Percentiles rank a stretch among this genome's conserved stretches.
Conservation (phyloP, 768 basidiomycete genomes). For the Russula dissimulans region DNA sequence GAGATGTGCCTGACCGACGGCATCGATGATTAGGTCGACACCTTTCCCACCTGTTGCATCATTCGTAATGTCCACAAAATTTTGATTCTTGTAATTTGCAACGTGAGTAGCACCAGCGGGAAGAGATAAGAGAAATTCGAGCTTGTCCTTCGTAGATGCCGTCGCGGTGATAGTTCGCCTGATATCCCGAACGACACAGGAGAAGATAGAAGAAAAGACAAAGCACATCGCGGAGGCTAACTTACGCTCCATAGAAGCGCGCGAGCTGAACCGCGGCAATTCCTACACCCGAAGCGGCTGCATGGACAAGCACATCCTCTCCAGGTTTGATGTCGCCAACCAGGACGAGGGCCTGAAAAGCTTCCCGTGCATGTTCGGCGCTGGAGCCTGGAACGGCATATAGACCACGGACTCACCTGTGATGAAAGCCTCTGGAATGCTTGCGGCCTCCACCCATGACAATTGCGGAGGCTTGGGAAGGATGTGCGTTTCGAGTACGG, state of each 20-base stretch:
- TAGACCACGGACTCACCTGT: constrained; percentile 45
- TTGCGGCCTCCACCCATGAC: constrained; percentile 78
- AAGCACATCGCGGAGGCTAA: constrained; percentile 12
- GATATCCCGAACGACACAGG: neutral
- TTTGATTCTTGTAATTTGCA: constrained; percentile 77
- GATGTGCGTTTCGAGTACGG: constrained; percentile 44
- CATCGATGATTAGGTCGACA: constrained; percentile 79
- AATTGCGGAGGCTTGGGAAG: constrained; percentile 66
- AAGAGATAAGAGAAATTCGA: constrained; percentile 61
- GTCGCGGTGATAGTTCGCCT: constrained; percentile 74
- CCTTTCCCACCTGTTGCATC: constrained; percentile 59
- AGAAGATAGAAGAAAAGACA: constrained; percentile 1
- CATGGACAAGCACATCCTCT: constrained; percentile 79
- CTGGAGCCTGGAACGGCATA: neutral
- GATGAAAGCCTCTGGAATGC: constrained; percentile 80
- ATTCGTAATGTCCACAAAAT: constrained; percentile 70
- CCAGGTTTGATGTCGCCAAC: constrained; percentile 60
- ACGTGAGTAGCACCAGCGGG: constrained; percentile 64
- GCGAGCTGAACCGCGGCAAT: constrained; percentile 84
- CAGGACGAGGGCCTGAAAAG: constrained; percentile 55
- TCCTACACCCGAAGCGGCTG: constrained; percentile 87
- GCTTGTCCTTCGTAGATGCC: constrained; percentile 35
- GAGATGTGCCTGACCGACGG: constrained; percentile 71
- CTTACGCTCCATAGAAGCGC: constrained; percentile 63
- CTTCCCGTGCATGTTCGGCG: constrained; percentile 25